Conservation (phyloP, 768 basidiomycete species). For the Xerocomus brunneocitrinus region DNA sequence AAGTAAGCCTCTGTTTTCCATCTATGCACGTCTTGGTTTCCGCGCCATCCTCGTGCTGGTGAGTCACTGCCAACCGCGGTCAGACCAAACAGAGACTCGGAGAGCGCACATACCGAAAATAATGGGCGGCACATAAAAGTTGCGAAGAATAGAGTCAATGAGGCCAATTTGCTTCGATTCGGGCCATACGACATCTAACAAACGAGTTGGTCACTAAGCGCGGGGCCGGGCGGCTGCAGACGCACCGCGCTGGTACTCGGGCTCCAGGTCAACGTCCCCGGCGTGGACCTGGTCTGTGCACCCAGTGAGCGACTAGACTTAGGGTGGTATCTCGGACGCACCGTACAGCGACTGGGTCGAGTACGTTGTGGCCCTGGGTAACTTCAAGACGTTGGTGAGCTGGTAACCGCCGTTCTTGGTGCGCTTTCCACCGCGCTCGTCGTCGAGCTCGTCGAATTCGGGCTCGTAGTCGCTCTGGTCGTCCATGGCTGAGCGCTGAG, state of each 20-base stretch:
- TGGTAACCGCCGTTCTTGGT: conserved; percentile 20
- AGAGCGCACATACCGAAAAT: conserved; percentile 53
- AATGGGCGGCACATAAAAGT: conserved; percentile 76
- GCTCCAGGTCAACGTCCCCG: conserved; percentile 65
- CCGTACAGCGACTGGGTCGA: conserved; percentile 59
- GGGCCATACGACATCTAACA: conserved; percentile 72
- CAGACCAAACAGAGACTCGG: neutral
- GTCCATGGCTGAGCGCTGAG: neutral
- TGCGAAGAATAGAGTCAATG: conserved; percentile 74
- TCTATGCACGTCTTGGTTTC: conserved; percentile 70
- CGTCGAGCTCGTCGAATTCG: conserved; percentile 8
- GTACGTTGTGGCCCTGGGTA: conserved; percentile 59
- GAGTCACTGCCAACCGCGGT: conserved; percentile 37
- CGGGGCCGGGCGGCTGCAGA: conserved; percentile 3
- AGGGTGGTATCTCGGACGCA: conserved; percentile 12
- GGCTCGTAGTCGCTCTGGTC: conserved; percentile 23
- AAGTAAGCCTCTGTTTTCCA: conserved; percentile 78
- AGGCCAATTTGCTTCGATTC: conserved; percentile 69
- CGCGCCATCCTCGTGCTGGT: conserved; percentile 53
- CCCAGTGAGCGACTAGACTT: neutral
- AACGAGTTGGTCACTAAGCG: neutral
- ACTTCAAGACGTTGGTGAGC: conserved; percentile 45
- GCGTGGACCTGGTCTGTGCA: conserved; percentile 56
- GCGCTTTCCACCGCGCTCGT: neutral
- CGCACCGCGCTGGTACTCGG: conserved; percentile 74